Conservation (phyloP, 306 rosid genomes). For the Mimosa pudica region DNA sequence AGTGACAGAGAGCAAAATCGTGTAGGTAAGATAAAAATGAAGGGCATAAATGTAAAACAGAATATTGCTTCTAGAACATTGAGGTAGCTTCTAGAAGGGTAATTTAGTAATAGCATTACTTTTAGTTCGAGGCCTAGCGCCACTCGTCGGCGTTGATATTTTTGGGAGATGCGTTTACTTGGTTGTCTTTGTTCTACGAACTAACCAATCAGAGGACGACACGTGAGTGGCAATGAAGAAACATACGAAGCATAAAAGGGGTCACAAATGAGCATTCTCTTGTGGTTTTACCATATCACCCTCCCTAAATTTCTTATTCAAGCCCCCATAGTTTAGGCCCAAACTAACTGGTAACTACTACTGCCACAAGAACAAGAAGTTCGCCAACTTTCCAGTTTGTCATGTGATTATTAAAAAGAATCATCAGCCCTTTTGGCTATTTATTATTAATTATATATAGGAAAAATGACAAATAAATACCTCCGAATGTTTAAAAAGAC, state of each 20-base stretch:
- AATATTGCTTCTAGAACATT: background rate
- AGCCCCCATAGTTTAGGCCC: background rate
- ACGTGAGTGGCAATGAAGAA: constrained; percentile 35
- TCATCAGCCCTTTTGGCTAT: no score
- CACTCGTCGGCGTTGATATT: constrained; percentile 29
- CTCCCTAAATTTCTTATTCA: background rate
- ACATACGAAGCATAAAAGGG: constrained; percentile 21
- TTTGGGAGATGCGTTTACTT: background rate
- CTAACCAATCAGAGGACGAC: background rate
- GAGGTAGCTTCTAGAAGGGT: constrained; percentile 2
- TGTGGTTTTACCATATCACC: constrained; percentile 2
- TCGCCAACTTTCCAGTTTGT: background rate
- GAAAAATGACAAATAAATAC: no score
- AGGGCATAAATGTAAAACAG: background rate
- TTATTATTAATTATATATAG: no score
- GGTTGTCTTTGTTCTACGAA: background rate
- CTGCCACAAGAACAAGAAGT: background rate
- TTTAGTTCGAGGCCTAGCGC: constrained; percentile 17
- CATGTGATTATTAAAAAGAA: background rate
- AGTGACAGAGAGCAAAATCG: background rate
- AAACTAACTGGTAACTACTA: background rate
- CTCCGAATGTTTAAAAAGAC: no score
- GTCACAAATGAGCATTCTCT: constrained; percentile 35
- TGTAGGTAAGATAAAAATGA: background rate
- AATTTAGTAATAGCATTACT: constrained; percentile 24